Evolutionary conservation across 768 basidiomycete genomes (phyloP), one percentile per base, ranked within the genome.

Genomic region (Hemileccinum impolitum): DNA sequence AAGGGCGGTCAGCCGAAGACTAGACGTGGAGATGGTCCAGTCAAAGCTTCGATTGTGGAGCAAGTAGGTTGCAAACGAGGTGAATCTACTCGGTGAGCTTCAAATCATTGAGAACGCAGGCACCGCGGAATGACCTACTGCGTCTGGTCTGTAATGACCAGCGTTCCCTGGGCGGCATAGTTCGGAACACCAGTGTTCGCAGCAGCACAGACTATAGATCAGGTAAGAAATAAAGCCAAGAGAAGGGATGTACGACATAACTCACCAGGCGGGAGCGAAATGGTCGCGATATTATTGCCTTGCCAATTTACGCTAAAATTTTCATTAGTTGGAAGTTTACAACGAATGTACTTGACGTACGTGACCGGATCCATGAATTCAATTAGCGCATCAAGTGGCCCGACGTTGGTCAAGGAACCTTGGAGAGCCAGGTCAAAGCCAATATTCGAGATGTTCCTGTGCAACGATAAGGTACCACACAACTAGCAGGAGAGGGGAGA

Each of bases 1-100:
- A 2, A 88, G 75, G 5, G 87, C 85, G 3, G 72, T 76, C 14
- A 89, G 64, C 26, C 81, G 78, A 41, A 88, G 77, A 36, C 71
- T 77, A n/a, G 73, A 52, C 0, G 86, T 85, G 6, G 82, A 82
- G 40, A 88, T 81, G 2, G 78, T 83, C 86, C 86, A 88, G 5
- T 76, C 74, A 55, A 89, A 88, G 48, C 70, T 73, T 17, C 75
- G 73, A 43, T 78, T 81, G 56, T 87, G 86, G 34, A 87, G 69
- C 53, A 87, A 60, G 63, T 75, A 82, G 1, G 77, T 82, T 0
- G 85, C 80, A 58, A 85, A 88, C 11, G 72, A 67, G 6, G 85
- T 84, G 64, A 87, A 87, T 50, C 80, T 79, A 25, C 4, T 2
- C 15, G 10, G 42, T 10, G 42, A 36, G 38, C 11, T 14, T 55